Evolutionary conservation across 2,329 filamentous ascomycete species (phyloP).

Genomic region (Alternaria gansuensis): DNA sequence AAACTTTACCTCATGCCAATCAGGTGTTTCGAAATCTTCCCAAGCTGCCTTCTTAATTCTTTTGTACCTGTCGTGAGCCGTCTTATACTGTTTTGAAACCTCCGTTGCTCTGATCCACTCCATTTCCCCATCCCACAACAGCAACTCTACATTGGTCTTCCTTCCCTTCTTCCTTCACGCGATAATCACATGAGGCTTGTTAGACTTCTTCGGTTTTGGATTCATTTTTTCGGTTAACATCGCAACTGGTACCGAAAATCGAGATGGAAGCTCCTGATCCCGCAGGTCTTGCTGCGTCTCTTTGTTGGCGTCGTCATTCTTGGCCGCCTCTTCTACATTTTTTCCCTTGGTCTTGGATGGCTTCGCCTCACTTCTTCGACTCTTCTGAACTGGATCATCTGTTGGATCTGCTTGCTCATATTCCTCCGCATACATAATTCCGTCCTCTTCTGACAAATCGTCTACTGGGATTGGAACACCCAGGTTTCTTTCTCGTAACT

Average conservation of each 20-base stretch:
- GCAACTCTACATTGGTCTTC: background rate
- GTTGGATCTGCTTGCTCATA: too few species aligned
- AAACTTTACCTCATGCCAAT: background rate
- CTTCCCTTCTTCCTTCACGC: background rate
- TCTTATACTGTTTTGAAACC: background rate
- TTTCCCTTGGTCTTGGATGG: too few species aligned
- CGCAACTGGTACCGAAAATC: background rate
- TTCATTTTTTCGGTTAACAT: background rate
- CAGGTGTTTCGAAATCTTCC: background rate
- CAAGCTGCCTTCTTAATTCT: background rate
- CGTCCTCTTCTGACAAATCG: too few species aligned
- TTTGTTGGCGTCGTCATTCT: background rate
- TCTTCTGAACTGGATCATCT: too few species aligned
- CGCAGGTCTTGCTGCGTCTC: background rate
- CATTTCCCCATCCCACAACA: background rate
- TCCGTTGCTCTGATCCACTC: background rate
- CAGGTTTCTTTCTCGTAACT: too few species aligned
- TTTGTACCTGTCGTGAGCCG: background rate
- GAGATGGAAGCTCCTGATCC: background rate
- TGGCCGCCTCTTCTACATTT: background rate
- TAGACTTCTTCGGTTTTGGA: background rate
- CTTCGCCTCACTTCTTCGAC: too few species aligned
- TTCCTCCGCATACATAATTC: too few species aligned
- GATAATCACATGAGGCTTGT: background rate
- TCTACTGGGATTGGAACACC: too few species aligned